Evolutionary conservation across 2,329 filamentous ascomycete species (phyloP).

Genomic region (Shiraia sp.): DNA sequence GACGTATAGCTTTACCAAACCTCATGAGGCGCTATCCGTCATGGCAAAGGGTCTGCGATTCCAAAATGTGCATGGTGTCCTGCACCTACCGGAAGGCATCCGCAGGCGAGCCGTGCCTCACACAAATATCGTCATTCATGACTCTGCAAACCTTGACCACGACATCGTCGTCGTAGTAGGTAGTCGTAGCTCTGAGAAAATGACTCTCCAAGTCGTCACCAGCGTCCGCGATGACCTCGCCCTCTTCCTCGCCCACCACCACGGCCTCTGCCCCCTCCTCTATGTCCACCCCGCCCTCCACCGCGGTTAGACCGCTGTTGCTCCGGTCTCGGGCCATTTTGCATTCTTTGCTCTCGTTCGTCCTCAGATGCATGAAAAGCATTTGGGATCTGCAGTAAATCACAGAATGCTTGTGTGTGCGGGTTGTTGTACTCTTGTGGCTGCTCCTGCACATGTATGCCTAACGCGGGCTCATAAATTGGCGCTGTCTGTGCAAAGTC

Average conservation of each 20-base stretch:
- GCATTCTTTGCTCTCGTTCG: slow-evolving; percentile 54
- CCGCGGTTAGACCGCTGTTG: slow-evolving; percentile 32
- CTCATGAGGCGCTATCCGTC: slow-evolving; percentile 17
- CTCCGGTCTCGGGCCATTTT: slow-evolving; percentile 34
- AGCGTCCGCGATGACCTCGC: slow-evolving; percentile 30
- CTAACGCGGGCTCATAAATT: slow-evolving; percentile 62
- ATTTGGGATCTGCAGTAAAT: slow-evolving; percentile 76
- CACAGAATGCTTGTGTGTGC: slow-evolving; percentile 82
- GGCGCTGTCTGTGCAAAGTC: slow-evolving; percentile 81
- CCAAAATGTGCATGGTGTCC: slow-evolving; percentile 8
- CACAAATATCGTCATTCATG: slow-evolving; percentile 13
- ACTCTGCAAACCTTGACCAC: slow-evolving; percentile 1
- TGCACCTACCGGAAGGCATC: slow-evolving; percentile 18
- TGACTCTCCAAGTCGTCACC: slow-evolving; percentile 18
- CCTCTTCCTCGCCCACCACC: slow-evolving; percentile 30
- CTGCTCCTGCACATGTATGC: slow-evolving; percentile 63
- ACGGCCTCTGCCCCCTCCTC: slow-evolving; percentile 33
- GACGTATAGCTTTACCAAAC: slow-evolving; percentile 7
- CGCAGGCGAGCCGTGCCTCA: slow-evolving; percentile 18
- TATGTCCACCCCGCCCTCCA: slow-evolving; percentile 26
- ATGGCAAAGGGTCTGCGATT: slow-evolving; percentile 18
- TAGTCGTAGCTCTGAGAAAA: background rate
- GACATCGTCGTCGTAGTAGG: background rate
- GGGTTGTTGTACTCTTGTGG: slow-evolving; percentile 84
- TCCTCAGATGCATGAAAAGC: slow-evolving; percentile 73